Base-by-base conservation (phyloP, 2,329 filamentous ascomycete species). In the Hypoxylon sp. region DNA sequence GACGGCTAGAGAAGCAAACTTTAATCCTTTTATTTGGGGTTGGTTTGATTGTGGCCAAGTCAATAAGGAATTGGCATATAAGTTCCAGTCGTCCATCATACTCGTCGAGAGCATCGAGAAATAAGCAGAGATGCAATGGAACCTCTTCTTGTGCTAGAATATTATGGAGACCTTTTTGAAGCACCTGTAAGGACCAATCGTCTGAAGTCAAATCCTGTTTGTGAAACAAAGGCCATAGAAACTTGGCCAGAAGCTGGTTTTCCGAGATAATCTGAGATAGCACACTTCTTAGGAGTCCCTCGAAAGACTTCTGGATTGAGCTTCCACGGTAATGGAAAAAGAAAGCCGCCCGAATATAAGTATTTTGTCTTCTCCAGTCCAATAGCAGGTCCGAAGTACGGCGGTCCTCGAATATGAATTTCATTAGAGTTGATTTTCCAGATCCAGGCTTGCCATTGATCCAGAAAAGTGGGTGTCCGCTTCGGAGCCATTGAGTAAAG, bases 341-440 rank as follows among this genome's bases (percentile, higher is more conserved):
- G 55, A 72, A 72, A 3, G 40, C 53, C 1, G 58, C 70, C 1
- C 49, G 55, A 3, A 67, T 63, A 11, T 49, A 56, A 0, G 13
- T 7, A 8, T 10, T 13, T 4, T 42, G n/a, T 2, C 42, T 14
- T 13, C 2, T 57, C 55, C 46, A 67, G 10, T 54, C 35, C 5
- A 63, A 35, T n/a, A 70, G 49, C 11, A 70, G 33, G 13, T 71
- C 61, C 10, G 17, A 51, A n/a, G 68, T 66, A 2, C 56, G 60
- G 0, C 20, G 27, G n/a, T 66, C 50, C 14, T 69, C 3, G 11
- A 37, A 64, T 7, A 73, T 66, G 30, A 70, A 73, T 46, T 72
- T 73, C 72, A 73, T 73, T 3, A 72, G 46, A 6, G 72, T 73
- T 2, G 70, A 72, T 49, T 72, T 70, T 1, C 70, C 70, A 33